Evolutionary conservation across 805 yeast genomes (phyloP), one percentile per base, ranked within the genome.

Genomic region (Candida insectalens): DNA sequence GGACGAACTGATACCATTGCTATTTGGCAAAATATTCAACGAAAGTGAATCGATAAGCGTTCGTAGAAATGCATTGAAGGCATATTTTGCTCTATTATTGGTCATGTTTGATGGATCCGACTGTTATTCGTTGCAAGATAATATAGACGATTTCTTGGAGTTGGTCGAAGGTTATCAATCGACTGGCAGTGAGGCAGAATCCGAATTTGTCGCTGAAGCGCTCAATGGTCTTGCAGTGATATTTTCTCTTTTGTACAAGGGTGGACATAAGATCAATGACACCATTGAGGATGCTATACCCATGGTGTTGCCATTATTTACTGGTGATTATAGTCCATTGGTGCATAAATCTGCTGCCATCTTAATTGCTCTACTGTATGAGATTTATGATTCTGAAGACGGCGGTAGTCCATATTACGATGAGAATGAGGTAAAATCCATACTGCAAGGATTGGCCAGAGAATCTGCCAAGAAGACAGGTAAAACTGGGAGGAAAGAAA

Each of bases 401-500:
- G 78, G 75, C 40, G 67, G 64, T 21, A 74, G 66, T 32, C 68
- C 67, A 18, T 35, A 36, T n/a, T 32, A 34, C 10, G 27, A 39
- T 19, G 22, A 20, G 10, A 31, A 34, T 4, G 37, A 40, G 33
- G 17, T 40, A 5, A 50, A 59, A 20, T 46, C 53, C 15, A 59
- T 59, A 3, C 50, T 72, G 20, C 58, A 60, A 18, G 55, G 63
- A 23, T 56, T 77, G 28, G 56, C 71, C 1, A 67, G 63, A 28
- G 65, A 70, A 16, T 70, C 81, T 0, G 60, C 77, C 4, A 75
- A 76, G 37, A 71, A 65, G 34, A 49, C 75, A 3, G 69, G 78
- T 19, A 79, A 79, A 43, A 74, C 71, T 46, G 83, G 76, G 40
- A 77, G 74, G 49, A 69, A 67, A 38, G 74, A 69, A 25, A 61